These are phyloP conservation scores for Erysimum cheiranthoides DNA, from an alignment of 345 rosid genomes.

Conservation along the genomic window DNA sequence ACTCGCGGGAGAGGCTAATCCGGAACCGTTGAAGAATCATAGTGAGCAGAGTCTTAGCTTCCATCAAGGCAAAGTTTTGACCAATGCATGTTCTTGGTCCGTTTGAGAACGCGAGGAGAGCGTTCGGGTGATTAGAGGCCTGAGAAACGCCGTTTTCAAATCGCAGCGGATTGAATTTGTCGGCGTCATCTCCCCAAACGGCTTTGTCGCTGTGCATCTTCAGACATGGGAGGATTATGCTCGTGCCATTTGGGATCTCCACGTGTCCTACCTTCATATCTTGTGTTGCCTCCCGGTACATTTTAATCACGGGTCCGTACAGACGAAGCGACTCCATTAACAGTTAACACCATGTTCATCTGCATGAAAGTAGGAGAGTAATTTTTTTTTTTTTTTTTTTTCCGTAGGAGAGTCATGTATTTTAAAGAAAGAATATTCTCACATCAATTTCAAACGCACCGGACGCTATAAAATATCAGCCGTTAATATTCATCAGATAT, in stretches of 20 bases:
- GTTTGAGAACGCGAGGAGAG: constrained; percentile 51
- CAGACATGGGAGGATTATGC: constrained; percentile 33
- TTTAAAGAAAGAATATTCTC: not conserved
- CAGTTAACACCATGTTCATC: constrained; percentile 65
- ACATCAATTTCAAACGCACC: not conserved
- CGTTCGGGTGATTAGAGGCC: constrained; percentile 56
- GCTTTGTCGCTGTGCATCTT: constrained; percentile 51
- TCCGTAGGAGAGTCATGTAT: not conserved
- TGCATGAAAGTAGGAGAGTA: too few relatives aligned
- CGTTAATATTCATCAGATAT: not conserved
- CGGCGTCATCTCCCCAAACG: constrained; percentile 66
- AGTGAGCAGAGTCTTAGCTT: constrained; percentile 48
- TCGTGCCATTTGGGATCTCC: constrained; percentile 53
- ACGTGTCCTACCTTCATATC: constrained; percentile 56
- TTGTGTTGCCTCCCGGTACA: constrained; percentile 46
- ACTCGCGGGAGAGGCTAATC: constrained; percentile 45
- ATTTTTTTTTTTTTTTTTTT: too few relatives aligned
- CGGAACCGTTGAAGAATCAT: constrained; percentile 54
- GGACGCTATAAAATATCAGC: not conserved
- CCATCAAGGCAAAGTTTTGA: constrained; percentile 56
- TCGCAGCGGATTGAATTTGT: constrained; percentile 64
- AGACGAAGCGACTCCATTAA: constrained; percentile 63
- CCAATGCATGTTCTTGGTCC: constrained; percentile 71
- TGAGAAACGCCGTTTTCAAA: constrained; percentile 50
- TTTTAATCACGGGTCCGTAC: constrained; percentile 49